Conservation (phyloP, 352 stramenopile species). For the Phytophthora megakarya region DNA sequence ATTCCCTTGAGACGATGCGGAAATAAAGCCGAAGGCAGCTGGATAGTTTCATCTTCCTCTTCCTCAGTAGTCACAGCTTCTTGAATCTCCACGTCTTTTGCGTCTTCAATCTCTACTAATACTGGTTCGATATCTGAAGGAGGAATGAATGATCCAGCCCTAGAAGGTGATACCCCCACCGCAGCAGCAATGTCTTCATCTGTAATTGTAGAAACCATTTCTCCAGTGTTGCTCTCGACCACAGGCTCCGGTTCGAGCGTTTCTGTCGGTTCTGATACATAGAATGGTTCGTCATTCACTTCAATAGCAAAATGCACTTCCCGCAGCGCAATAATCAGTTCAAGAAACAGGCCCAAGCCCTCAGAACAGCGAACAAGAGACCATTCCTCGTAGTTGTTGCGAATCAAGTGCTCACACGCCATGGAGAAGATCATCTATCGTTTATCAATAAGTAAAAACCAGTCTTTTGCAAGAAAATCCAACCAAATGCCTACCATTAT, state of each 20-base stretch:
- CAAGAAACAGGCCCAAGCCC: constrained; percentile 70
- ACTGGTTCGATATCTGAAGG: constrained; percentile 16
- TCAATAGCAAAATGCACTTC: constrained; percentile 75
- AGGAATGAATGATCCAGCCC: constrained; percentile 33
- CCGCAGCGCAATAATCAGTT: constrained; percentile 75
- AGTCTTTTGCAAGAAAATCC: constrained; percentile 7
- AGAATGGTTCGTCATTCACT: constrained; percentile 65
- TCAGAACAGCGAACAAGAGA: constrained; percentile 78
- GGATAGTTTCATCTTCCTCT: constrained; percentile 41
- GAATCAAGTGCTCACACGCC: constrained; percentile 73
- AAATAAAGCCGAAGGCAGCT: constrained; percentile 62
- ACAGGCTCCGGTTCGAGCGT: constrained; percentile 16
- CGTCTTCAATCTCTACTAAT: constrained; percentile 22
- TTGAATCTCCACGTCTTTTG: constrained; percentile 23
- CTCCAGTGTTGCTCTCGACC: constrained; percentile 20
- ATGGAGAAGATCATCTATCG: constrained; percentile 80
- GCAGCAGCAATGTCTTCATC: constrained; percentile 43
- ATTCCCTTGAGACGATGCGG: constrained; percentile 74
- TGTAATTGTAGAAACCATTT: constrained; percentile 38
- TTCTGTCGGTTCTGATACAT: constrained; percentile 23
- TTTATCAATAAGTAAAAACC: constrained; percentile 2
- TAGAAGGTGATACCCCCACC: constrained; percentile 33
- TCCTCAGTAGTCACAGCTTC: constrained; percentile 12
- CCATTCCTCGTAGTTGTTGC: constrained; percentile 82
- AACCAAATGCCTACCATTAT: constrained; percentile 50